Conservation (phyloP, 2,329 filamentous ascomycete species). For the Metarhizium humberi region DNA sequence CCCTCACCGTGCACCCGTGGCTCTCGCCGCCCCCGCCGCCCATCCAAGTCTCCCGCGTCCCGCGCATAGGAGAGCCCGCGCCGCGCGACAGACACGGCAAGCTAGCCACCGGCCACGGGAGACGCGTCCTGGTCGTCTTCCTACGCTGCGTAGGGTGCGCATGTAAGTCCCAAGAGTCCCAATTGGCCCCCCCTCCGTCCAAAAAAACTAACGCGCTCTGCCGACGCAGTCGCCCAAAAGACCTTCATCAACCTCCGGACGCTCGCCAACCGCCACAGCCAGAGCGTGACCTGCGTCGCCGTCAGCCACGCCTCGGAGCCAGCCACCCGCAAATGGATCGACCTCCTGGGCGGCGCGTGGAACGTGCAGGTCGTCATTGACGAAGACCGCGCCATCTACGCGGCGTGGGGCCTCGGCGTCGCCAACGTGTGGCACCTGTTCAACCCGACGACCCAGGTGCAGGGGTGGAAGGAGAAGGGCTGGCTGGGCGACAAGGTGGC, state of each 20-base stretch:
- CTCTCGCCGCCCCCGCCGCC: conserved; percentile 40
- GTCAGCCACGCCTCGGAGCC: conserved; percentile 48
- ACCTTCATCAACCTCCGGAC: conserved; percentile 47
- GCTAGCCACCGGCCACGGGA: conserved; percentile 33
- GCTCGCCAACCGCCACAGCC: conserved; percentile 41
- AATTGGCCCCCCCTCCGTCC: too few relatives aligned
- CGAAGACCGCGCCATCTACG: conserved; percentile 46
- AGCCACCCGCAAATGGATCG: conserved; percentile 48
- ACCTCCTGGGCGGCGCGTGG: conserved; percentile 48
- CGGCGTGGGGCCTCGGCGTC: conserved; percentile 48
- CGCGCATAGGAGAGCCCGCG: conserved; percentile 37
- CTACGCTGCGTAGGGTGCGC: conserved; percentile 47
- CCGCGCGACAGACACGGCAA: conserved; percentile 35
- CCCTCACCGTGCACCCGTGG: conserved; percentile 44
- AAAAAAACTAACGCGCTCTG: too few relatives aligned
- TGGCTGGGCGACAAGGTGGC: conserved; percentile 45
- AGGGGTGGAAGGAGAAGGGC: conserved; percentile 44
- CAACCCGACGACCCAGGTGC: conserved; percentile 42
- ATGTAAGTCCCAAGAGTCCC: conserved; percentile 28
- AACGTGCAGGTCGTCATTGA: conserved; percentile 46
- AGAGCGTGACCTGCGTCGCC: conserved; percentile 43
- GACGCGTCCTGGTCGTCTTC: conserved; percentile 39
- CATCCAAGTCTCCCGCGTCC: conserved; percentile 34
- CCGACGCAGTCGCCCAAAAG: conserved; percentile 18
- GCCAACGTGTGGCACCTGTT: conserved; percentile 41